Base-by-base conservation (phyloP, 1,284 basidiomycete genomes). In the Hemileia vastatrix region DNA sequence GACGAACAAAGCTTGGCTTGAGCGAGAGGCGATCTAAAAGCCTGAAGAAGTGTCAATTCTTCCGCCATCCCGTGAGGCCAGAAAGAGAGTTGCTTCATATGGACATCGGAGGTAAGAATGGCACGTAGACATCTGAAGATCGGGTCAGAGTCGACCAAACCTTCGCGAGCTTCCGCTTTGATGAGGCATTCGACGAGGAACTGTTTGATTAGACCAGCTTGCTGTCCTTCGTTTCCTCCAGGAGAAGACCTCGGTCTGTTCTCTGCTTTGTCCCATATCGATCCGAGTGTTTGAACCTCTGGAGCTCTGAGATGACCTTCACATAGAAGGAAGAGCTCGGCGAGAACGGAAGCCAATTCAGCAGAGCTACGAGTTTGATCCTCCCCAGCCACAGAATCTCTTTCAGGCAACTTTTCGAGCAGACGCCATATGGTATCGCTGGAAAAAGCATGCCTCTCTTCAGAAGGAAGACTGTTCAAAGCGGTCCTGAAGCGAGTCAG, bases 371-470 rank as follows among this genome's bases (percentile, higher is more conserved):
- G 48, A 32, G n/a, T n/a, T n/a, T n/a, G n/a, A 66, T 90, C 87
- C 33, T 84, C 82, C 40, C 80, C 79, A 43, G 82, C 81, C 27
- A 87, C 75, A 24, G 80, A 76, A 2, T 79, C 76, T 1, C 68
- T 67, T 1, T 78, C 63, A 2, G 85, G 85, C 44, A 91, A 85
- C 67, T 81, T 84, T 18, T 83, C 82, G 70, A 88, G 89, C 68
- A 93, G 77, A 43, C 83, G 81, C 90, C 90, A 93, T 72, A 93
- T 91, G 66, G 86, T 83, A 1, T 78, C 78, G 56, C 76, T 77
- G 2, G 82, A 77, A 64, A 87, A 87, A 24, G 78, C 77, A 2
- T 73, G 72, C 57, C 77, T 74, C 19, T 76, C 72, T 45, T 81
- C 79, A 6, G 76, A 68, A 4, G 74, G 73, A 13, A n/a, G n/a